A percentile compares a stretch with the other conserved stretches of the same genome.
These are phyloP conservation scores for Talaromyces sp. DNA, from an alignment of 2,329 filamentous ascomycete species.

Conservation along the genomic window DNA sequence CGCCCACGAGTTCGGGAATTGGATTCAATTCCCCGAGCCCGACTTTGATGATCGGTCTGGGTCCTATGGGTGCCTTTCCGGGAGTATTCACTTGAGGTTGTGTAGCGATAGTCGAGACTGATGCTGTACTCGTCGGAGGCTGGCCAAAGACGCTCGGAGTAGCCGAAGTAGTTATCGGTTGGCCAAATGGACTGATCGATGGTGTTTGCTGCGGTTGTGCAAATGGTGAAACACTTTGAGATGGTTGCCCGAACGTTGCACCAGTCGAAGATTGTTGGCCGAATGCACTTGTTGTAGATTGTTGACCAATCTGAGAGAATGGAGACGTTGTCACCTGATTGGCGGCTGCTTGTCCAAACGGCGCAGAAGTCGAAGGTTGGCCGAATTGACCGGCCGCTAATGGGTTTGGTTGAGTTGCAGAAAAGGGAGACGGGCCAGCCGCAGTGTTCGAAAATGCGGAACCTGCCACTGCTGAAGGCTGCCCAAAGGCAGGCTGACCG, in stretches of 20 bases:
- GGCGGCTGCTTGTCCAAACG: constrained; percentile 45
- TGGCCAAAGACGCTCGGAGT: constrained; percentile 32
- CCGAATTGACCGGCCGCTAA: constrained; percentile 10
- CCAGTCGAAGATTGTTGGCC: constrained; percentile 10
- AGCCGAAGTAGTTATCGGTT: constrained; percentile 29
- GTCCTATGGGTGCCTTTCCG: constrained; percentile 24
- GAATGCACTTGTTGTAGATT: constrained; percentile 21
- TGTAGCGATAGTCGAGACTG: constrained; percentile 31
- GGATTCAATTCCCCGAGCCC: constrained; percentile 32
- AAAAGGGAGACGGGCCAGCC: constrained; percentile 41
- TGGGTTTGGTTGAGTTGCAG: constrained; percentile 22
- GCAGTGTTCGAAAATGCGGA: constrained; percentile 38
- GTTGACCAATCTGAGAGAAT: constrained; percentile 27
- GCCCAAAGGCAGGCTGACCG: constrained; percentile 32
- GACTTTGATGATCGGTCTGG: constrained; percentile 28
- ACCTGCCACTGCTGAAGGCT: constrained; percentile 24
- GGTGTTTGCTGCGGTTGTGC: constrained; percentile 22
- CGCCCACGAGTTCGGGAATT: constrained; percentile 36
- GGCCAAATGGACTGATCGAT: constrained; percentile 18
- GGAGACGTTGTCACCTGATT: constrained; percentile 30
- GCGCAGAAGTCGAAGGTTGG: constrained; percentile 16
- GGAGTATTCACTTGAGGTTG: constrained; percentile 22
- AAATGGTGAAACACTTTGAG: constrained; percentile 26
- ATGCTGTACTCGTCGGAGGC: constrained; percentile 21
- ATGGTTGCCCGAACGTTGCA: constrained; percentile 10